phyloP scores from a whole-genome alignment of 768 basidiomycete species.

The Butyriboletus loyo region DNA sequence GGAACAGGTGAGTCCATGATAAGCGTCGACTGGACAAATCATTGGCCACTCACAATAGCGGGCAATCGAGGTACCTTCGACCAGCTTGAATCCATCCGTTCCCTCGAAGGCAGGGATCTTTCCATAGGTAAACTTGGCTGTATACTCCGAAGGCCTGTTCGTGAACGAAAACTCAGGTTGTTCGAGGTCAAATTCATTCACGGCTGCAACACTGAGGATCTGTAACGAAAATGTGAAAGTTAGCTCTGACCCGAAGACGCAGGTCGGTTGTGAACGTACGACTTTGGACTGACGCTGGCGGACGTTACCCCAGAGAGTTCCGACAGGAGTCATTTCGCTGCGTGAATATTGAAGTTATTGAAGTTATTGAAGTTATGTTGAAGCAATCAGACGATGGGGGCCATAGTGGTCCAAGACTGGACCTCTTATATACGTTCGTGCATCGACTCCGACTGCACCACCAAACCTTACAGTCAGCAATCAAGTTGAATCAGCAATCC shows the following conservation, averaged over 20 bases:
- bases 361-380: neutral
- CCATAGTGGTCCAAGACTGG: neutral
- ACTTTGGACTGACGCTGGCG: slow-evolving; percentile 24
- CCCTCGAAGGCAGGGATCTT: slow-evolving; percentile 24
- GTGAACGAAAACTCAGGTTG: slow-evolving; percentile 11
- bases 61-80: slow-evolving; percentile 21
- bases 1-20: neutral
- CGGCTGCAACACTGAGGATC: slow-evolving; percentile 22
- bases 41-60: slow-evolving; percentile 16
- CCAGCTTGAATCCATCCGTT: slow-evolving; percentile 15
- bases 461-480: neutral
- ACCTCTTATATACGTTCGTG: slow-evolving; percentile 2
- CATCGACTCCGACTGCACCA: neutral
- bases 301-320: slow-evolving; percentile 18
- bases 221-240: neutral
- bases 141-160: slow-evolving; percentile 11
- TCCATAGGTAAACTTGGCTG: slow-evolving; percentile 17
- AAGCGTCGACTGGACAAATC: too few species aligned
- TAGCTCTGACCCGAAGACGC: neutral
- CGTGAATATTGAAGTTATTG: neutral
- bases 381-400: neutral
- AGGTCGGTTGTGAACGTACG: slow-evolving; percentile 5
- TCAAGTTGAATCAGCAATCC: neutral
- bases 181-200: slow-evolving; percentile 15
- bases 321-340: slow-evolving; percentile 12